Conservation (phyloP, 2,329 filamentous ascomycete genomes). For the Thermoascus crustaceus region DNA sequence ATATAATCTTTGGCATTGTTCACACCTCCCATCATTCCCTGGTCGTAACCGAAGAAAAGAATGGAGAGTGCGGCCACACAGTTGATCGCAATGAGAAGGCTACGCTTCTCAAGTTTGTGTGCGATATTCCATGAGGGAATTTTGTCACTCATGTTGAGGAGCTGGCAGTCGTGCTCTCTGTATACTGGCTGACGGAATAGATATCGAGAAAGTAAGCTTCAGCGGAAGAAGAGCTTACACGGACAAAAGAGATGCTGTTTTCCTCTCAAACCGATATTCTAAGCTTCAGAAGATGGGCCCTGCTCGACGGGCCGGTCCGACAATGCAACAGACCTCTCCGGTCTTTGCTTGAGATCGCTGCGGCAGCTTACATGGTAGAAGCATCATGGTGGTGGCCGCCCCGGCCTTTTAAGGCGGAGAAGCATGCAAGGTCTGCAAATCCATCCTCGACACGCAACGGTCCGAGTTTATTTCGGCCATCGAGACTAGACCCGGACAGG, state of each 20-base stretch:
- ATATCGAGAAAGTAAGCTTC: not conserved
- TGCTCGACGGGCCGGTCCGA: too few species aligned
- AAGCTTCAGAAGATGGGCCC: too few species aligned
- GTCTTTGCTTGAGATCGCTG: not conserved
- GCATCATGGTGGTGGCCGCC: not conserved
- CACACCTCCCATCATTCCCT: constrained; percentile 53
- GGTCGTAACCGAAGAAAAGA: constrained; percentile 59
- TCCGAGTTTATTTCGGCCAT: not conserved
- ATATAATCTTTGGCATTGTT: constrained; percentile 59
- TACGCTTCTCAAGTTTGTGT: constrained; percentile 47
- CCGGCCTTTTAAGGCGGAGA: not conserved
- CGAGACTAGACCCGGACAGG: constrained; percentile 1
- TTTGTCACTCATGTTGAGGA: constrained; percentile 26
- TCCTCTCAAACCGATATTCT: too few species aligned
- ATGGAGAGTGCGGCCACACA: constrained; percentile 57
- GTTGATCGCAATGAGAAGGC: constrained; percentile 54
- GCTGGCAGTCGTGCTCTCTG: not conserved
- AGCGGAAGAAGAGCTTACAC: not conserved
- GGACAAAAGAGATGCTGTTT: too few species aligned
- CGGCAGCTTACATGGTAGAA: too few species aligned
- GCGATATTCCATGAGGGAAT: constrained; percentile 42
- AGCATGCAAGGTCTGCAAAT: not conserved
- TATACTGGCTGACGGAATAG: not conserved
- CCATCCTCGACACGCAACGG: not conserved
- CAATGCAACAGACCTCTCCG: not conserved